Evolutionary conservation across 2,329 filamentous ascomycete species (phyloP), one percentile per base, ranked within the genome.

Genomic region (Aspergillus sp.): DNA sequence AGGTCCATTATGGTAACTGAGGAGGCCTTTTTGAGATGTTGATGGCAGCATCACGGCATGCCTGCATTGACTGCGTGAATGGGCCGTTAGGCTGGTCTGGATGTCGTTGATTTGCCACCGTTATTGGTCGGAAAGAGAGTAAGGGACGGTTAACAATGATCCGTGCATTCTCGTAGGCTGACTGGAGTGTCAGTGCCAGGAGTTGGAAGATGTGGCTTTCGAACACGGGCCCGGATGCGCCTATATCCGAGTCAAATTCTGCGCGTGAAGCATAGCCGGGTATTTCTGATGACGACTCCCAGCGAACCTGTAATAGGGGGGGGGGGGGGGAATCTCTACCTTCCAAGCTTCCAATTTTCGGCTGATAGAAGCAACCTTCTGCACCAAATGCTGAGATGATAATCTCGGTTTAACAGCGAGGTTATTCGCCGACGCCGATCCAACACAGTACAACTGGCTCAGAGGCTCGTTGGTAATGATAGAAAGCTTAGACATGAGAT

Each of bases 141-240:
- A 64, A 46, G 9, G 56, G 57, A 10, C 58, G 51, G 42, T 69
- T 53, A 0, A 64, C 46, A 0, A 70, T 42, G 0, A 70, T 70
- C 5, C 51, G 60, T 0, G 64, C 55, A 32, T 68, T 69, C 13
- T 70, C 58, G 30, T 58, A 69, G 0, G 64, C 64, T 2, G 70
- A 53, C 38, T 60, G 52, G 2, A 70, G 53, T 0, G 62, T 50
- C 3, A 70, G 56, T 0, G 64, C 60, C 43, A 69, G 66, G 0
- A 69, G 51, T 7, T 60, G 54, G 39, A 58, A 70, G 0, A 63
- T 54, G 35, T 63, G 56, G 4, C 39, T 51, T 9, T 62, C 58
- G 13, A 63, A 64, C 1, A 25, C 32, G 3, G 53, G 51, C 0
- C 57, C 57, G 0, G 55, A 54, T 4, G 58, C 60, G 6, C 54